Evolutionary conservation across 208 protist species (phyloP).

Genomic region (Crithidia bombi): DNA sequence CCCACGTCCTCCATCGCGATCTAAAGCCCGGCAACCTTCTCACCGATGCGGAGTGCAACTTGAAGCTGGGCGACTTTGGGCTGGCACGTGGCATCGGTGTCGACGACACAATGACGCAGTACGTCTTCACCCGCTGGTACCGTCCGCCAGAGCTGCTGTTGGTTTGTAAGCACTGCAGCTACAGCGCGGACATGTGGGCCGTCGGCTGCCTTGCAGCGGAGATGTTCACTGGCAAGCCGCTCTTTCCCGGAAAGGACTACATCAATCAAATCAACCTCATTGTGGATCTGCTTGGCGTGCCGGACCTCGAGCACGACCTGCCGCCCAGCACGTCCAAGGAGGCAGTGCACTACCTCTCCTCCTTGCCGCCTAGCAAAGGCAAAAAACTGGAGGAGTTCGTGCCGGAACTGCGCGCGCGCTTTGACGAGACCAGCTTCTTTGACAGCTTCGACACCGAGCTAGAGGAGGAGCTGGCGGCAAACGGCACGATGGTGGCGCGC

Average conservation of each 20-base stretch:
- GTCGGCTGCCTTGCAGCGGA: slow-evolving; percentile 96
- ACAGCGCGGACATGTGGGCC: slow-evolving; percentile 96
- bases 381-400: slow-evolving; percentile 63
- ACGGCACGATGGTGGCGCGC: slow-evolving; percentile 10
- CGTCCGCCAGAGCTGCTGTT: slow-evolving; percentile 98
- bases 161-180: slow-evolving; percentile 84
- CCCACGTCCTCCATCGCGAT: slow-evolving; percentile 96
- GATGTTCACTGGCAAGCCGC: slow-evolving; percentile 87
- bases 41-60: slow-evolving; percentile 89
- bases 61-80: slow-evolving; percentile 95
- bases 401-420: slow-evolving; percentile 50
- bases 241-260: slow-evolving; percentile 88
- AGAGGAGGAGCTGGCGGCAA: slow-evolving; percentile 19
- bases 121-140: slow-evolving; percentile 98
- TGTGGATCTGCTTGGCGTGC: slow-evolving; percentile 67
- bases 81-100: slow-evolving; percentile 61
- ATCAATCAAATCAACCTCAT: slow-evolving; percentile 90
- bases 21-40: slow-evolving; percentile 96
- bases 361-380: slow-evolving; percentile 46
- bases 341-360: slow-evolving; percentile 73
- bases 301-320: slow-evolving; percentile 79
- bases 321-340: slow-evolving; percentile 59
- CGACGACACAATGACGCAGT: slow-evolving; percentile 94
- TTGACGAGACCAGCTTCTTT: slow-evolving; percentile 54
- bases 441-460: slow-evolving; percentile 48